phyloP scores from a whole-genome alignment of 129 eudicot genomes.

The Saussurea involucrata region DNA sequence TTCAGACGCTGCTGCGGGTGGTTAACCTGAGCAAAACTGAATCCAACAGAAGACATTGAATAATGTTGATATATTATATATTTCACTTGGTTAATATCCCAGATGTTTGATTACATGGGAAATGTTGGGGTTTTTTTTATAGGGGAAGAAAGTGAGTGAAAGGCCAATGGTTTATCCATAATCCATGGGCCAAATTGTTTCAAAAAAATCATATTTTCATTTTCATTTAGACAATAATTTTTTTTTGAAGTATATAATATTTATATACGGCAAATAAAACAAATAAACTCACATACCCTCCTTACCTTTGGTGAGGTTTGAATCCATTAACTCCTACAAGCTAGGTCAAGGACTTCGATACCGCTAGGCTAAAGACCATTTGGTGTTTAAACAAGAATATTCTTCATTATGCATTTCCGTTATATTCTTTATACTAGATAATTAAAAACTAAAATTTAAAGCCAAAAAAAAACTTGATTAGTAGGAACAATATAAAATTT shows the following conservation, averaged over 20 bases:
- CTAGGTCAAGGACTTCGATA: too few species aligned
- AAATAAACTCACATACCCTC: too few species aligned
- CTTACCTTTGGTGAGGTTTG: too few species aligned
- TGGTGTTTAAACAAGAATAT: not conserved
- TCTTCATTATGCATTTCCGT: not conserved
- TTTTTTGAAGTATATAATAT: too few species aligned
- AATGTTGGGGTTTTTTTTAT: not conserved
- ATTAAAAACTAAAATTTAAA: not conserved
- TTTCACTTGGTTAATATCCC: not conserved
- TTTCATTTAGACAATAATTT: too few species aligned
- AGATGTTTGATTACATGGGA: not conserved
- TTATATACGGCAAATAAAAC: too few species aligned
- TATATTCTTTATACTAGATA: not conserved
- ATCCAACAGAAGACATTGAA: not conserved
- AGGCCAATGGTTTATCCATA: not conserved
- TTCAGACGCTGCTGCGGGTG: not conserved
- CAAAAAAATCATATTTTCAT: not conserved
- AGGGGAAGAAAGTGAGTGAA: not conserved
- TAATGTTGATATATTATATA: not conserved
- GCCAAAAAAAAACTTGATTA: too few species aligned
- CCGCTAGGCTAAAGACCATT: too few species aligned
- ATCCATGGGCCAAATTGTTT: not conserved
- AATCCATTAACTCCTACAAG: too few species aligned
- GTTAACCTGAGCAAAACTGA: constrained; percentile 12
- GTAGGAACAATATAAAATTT: too few species aligned